phyloP scores from a whole-genome alignment of 768 basidiomycete genomes.

The Tubosaeta sp. region DNA sequence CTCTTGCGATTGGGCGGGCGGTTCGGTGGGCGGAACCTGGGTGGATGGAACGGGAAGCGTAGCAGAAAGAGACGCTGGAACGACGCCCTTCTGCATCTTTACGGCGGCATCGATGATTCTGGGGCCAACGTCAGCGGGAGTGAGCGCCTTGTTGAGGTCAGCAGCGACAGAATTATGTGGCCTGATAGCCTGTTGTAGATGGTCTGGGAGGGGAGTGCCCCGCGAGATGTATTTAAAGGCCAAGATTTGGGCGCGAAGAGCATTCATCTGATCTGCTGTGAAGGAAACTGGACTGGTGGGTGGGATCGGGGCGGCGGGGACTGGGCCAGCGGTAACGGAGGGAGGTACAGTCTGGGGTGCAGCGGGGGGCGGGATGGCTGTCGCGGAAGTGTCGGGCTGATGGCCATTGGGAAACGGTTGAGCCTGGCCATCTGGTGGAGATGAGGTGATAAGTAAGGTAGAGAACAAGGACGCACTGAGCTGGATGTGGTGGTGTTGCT shows the following conservation, averaged over 20 bases:
- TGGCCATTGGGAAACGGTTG: slow-evolving; percentile 45
- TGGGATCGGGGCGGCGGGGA: slow-evolving; percentile 47
- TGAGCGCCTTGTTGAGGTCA: slow-evolving; percentile 63
- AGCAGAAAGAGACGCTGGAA: slow-evolving; percentile 19
- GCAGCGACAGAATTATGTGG: slow-evolving; percentile 56
- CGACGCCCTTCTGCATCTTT: slow-evolving; percentile 59
- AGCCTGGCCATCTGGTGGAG: slow-evolving; percentile 33
- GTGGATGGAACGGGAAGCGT: slow-evolving; percentile 23
- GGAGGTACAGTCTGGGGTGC: slow-evolving; percentile 28
- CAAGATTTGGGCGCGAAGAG: slow-evolving; percentile 77
- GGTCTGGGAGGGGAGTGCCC: slow-evolving; percentile 62
- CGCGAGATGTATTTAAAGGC: slow-evolving; percentile 73
- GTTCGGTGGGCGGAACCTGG: slow-evolving; percentile 26
- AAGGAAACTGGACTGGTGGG: slow-evolving; percentile 76
- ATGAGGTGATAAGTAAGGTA: slow-evolving; percentile 9
- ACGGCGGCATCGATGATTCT: slow-evolving; percentile 72
- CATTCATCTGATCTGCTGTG: slow-evolving; percentile 66
- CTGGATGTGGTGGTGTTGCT: slow-evolving; percentile 28
- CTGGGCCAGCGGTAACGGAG: slow-evolving; percentile 47
- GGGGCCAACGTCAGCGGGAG: slow-evolving; percentile 54
- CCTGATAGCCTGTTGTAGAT: slow-evolving; percentile 66
- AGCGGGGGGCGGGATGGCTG: slow-evolving; percentile 28
- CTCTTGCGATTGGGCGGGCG: slow-evolving; percentile 53
- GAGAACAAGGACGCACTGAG: slow-evolving; percentile 28
- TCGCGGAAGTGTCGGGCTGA: slow-evolving; percentile 5